These are phyloP conservation scores for Cyclotella baltica DNA, from an alignment of 108 stramenopile species.

Conservation along the genomic window DNA sequence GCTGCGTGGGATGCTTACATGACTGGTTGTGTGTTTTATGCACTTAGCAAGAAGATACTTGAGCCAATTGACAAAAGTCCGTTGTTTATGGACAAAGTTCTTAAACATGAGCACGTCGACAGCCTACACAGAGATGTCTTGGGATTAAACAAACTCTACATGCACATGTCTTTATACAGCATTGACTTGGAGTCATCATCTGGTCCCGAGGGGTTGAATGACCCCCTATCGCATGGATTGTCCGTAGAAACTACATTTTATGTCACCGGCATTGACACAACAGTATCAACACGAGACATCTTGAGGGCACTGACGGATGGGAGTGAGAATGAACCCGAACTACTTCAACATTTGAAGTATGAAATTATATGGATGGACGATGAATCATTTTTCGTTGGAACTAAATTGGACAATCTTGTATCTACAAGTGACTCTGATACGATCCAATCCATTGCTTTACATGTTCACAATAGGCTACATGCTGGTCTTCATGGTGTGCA, in stretches of 20 bases:
- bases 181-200: slow-evolving; percentile 75
- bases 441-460: slow-evolving; percentile 23
- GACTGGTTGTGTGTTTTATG: slow-evolving; percentile 63
- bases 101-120: slow-evolving; percentile 38
- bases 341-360: slow-evolving; percentile 63
- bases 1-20: slow-evolving; percentile 84
- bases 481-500: slow-evolving; percentile 34
- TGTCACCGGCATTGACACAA: slow-evolving; percentile 66
- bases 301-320: slow-evolving; percentile 53
- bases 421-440: slow-evolving; percentile 9
- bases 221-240: slow-evolving; percentile 70
- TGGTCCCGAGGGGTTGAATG: slow-evolving; percentile 46
- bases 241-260: slow-evolving; percentile 61
- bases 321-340: slow-evolving; percentile 42
- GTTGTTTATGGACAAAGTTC: slow-evolving; percentile 33
- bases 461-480: slow-evolving; percentile 35
- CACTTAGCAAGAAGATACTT: slow-evolving; percentile 31
- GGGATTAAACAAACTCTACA: slow-evolving; percentile 75
- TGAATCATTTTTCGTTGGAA: slow-evolving; percentile 71
- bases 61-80: slow-evolving; percentile 19
- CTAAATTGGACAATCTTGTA: slow-evolving; percentile 29
- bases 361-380: slow-evolving; percentile 86
- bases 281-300: slow-evolving; percentile 77
- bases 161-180: slow-evolving; percentile 71
- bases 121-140: slow-evolving; percentile 32